phyloP scores from a whole-genome alignment of 225 moss, liverwort and hornwort genomes.

The Ulota crispa region DNA sequence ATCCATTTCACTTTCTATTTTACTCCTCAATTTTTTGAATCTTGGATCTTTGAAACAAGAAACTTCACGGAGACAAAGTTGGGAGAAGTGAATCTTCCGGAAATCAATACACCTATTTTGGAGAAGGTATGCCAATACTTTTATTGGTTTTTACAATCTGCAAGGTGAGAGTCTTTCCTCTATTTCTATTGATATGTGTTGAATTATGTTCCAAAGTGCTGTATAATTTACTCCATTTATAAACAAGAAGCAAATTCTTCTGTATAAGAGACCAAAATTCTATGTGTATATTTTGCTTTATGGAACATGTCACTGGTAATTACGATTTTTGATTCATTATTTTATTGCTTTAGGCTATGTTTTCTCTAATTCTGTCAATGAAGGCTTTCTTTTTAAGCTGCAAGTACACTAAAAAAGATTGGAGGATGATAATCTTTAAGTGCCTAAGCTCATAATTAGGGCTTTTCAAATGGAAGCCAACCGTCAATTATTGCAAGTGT shows the following conservation, averaged over 20 bases:
- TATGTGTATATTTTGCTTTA: neutral
- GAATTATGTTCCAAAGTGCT: neutral
- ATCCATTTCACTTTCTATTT: neutral
- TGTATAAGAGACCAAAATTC: neutral
- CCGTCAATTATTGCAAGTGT: neutral
- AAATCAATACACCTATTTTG: too few relatives aligned
- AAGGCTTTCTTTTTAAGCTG: neutral
- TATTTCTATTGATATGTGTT: neutral
- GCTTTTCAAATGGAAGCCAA: too few relatives aligned
- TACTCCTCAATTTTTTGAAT: neutral
- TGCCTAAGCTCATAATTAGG: too few relatives aligned
- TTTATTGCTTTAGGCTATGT: neutral
- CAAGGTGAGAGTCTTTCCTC: conserved; percentile 28
- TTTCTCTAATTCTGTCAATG: too few relatives aligned
- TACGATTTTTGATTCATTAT: neutral
- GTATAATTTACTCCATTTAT: neutral
- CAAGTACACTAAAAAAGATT: neutral
- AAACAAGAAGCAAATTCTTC: neutral
- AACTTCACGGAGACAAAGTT: too few relatives aligned
- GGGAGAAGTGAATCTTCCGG: too few relatives aligned
- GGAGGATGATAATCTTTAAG: neutral
- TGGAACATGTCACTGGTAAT: neutral
- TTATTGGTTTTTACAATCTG: too few relatives aligned
- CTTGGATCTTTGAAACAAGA: neutral
- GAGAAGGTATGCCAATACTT: too few relatives aligned